phyloP scores from a whole-genome alignment of 2,329 filamentous ascomycete species.

The Nemania sp. region DNA sequence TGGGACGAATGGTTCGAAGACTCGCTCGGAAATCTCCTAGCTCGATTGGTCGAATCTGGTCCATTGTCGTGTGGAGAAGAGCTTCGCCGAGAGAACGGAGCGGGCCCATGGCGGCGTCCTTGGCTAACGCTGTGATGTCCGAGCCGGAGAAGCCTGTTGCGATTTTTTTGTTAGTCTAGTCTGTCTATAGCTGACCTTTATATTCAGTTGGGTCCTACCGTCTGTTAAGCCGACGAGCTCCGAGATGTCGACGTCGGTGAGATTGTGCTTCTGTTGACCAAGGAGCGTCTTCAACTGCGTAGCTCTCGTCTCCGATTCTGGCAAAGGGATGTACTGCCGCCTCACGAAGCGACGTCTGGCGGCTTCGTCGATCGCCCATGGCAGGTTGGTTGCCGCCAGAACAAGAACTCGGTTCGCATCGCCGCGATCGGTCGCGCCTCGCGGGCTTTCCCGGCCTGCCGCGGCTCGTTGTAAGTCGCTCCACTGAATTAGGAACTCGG shows the following conservation, averaged over 20 bases:
- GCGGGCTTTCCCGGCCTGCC: slow-evolving; percentile 74
- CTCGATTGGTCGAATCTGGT: slow-evolving; percentile 87
- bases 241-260: slow-evolving; percentile 73
- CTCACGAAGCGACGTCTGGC: slow-evolving; percentile 88
- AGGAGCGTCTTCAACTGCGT: slow-evolving; percentile 79
- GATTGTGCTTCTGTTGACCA: slow-evolving; percentile 82
- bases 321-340: slow-evolving; percentile 93
- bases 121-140: slow-evolving; percentile 94
- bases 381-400: slow-evolving; percentile 91
- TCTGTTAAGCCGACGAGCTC: slow-evolving; percentile 80
- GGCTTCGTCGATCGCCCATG: slow-evolving; percentile 97
- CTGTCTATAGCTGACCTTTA: not conserved
- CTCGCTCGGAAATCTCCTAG: slow-evolving; percentile 84
- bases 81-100: slow-evolving; percentile 88
- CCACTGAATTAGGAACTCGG: slow-evolving; percentile 98
- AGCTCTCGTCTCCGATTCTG: slow-evolving; percentile 79
- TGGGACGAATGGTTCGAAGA: slow-evolving; percentile 82
- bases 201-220: slow-evolving; percentile 54
- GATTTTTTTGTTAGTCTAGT: slow-evolving; percentile 17
- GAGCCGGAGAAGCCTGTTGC: slow-evolving; percentile 88
- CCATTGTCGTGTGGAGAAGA: slow-evolving; percentile 87
- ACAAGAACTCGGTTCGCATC: slow-evolving; percentile 90
- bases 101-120: slow-evolving; percentile 97
- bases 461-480: slow-evolving; percentile 90
- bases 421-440: slow-evolving; percentile 70